phyloP scores from a whole-genome alignment of 2,329 filamentous ascomycete species.

The Fonsecaea monophora region DNA sequence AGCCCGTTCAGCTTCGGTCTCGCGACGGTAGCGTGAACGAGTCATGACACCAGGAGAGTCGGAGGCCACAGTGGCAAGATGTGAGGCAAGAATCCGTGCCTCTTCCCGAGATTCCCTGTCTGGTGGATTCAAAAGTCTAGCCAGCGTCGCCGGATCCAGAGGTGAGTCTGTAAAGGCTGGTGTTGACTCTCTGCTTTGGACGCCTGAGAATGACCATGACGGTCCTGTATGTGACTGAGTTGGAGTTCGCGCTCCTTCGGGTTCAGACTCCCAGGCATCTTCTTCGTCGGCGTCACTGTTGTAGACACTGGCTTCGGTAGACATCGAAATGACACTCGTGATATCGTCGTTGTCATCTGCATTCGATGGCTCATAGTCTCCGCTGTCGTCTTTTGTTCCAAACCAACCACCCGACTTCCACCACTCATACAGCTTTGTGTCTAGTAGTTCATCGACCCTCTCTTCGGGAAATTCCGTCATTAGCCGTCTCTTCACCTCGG shows the following conservation, averaged over 20 bases:
- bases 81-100: constrained; percentile 79
- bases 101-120: constrained; percentile 79
- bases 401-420: constrained; percentile 86
- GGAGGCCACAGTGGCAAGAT: constrained; percentile 58
- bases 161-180: constrained; percentile 64
- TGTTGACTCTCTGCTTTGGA: constrained; percentile 49
- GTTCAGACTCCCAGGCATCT: constrained; percentile 56
- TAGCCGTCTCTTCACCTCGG: constrained; percentile 72
- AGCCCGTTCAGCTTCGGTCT: constrained; percentile 72
- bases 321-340: constrained; percentile 79
- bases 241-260: constrained; percentile 70
- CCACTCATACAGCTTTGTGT: constrained; percentile 79
- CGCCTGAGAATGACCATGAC: constrained; percentile 37
- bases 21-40: constrained; percentile 74
- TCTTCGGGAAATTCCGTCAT: constrained; percentile 45
- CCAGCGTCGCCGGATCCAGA: constrained; percentile 72
- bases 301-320: constrained; percentile 55
- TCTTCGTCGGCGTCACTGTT: constrained; percentile 58
- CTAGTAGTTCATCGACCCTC: constrained; percentile 67
- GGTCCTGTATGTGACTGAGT: constrained; percentile 68
- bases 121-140: constrained; percentile 79
- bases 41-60: constrained; percentile 68
- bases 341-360: constrained; percentile 70
- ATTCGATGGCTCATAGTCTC: constrained; percentile 70
- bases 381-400: constrained; percentile 80